A percentile compares a stretch with the other conserved stretches of the same genome.
Evolutionary conservation across 2,329 filamentous ascomycete genomes (phyloP).

Genomic region (Ophiocordyceps sinensis): DNA sequence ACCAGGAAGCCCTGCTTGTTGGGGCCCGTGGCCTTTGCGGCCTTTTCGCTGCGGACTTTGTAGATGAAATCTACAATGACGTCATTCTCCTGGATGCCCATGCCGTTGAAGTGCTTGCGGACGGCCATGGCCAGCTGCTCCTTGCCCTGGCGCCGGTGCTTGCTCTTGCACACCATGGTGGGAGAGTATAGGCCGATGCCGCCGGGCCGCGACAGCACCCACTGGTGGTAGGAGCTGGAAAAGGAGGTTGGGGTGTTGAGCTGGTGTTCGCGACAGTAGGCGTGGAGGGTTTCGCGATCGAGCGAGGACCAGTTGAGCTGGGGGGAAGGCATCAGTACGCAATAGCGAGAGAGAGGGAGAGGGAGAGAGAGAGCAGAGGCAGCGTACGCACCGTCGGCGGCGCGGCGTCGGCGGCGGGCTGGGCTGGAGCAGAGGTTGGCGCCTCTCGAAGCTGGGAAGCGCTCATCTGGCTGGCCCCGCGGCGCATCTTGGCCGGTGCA

Average conservation of each 20-base stretch:
- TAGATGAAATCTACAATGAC: slow-evolving; percentile 69
- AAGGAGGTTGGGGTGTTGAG: slow-evolving; percentile 60
- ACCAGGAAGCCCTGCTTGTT: slow-evolving; percentile 8
- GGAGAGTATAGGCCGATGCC: slow-evolving; percentile 60
- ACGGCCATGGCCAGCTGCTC: slow-evolving; percentile 59
- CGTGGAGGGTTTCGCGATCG: slow-evolving; percentile 52
- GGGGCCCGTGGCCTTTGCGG: slow-evolving; percentile 10
- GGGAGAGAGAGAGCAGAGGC: slow-evolving; percentile 5
- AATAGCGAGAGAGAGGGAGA: neutral
- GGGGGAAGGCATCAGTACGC: neutral
- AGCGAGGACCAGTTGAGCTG: slow-evolving; percentile 55
- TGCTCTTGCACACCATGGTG: slow-evolving; percentile 55
- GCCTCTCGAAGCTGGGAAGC: slow-evolving; percentile 20
- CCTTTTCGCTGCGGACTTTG: slow-evolving; percentile 35
- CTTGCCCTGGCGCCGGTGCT: slow-evolving; percentile 53
- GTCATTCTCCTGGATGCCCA: slow-evolving; percentile 68
- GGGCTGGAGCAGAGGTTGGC: slow-evolving; percentile 17
- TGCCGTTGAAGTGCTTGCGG: slow-evolving; percentile 70
- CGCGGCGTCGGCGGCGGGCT: slow-evolving; percentile 13
- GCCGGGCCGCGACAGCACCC: slow-evolving; percentile 43
- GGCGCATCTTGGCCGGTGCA: slow-evolving; percentile 38
- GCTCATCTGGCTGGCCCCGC: slow-evolving; percentile 37
- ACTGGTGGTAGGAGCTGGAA: slow-evolving; percentile 45
- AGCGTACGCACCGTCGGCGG: slow-evolving; percentile 17
- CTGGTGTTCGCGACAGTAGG: slow-evolving; percentile 60